phyloP scores from a whole-genome alignment of 176 grass and related monocot species.

The Sorghum bicolor region Sorghum_bicolor_NCBIv3 NC_012874.2:8888001-8888500 shows the following conservation, averaged over 20 bases:
- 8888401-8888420: constrained; percentile 42
- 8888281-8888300: background rate
- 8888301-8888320: too few relatives aligned
- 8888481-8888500: constrained; percentile 3
- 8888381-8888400: constrained; percentile 51
- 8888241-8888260: too few relatives aligned
- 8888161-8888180: background rate
- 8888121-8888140: background rate
- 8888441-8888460: constrained; percentile 5
- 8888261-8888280: background rate
- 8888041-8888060: too few relatives aligned
- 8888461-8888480: constrained; percentile 7
- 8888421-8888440: constrained; percentile 9
- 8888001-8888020: too few relatives aligned
- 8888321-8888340: background rate
- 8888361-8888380: constrained; percentile 16
- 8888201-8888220: too few relatives aligned
- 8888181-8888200: too few relatives aligned
- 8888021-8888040: too few relatives aligned
- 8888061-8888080: too few relatives aligned
- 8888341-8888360: background rate
- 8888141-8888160: background rate
- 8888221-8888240: too few relatives aligned
- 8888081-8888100: too few relatives aligned
- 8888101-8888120: background rate